A percentile compares a stretch with the other conserved stretches of the same genome.
Conservation (phyloP, 2,329 filamentous ascomycete genomes). For the Penicillium glabrum region DNA sequence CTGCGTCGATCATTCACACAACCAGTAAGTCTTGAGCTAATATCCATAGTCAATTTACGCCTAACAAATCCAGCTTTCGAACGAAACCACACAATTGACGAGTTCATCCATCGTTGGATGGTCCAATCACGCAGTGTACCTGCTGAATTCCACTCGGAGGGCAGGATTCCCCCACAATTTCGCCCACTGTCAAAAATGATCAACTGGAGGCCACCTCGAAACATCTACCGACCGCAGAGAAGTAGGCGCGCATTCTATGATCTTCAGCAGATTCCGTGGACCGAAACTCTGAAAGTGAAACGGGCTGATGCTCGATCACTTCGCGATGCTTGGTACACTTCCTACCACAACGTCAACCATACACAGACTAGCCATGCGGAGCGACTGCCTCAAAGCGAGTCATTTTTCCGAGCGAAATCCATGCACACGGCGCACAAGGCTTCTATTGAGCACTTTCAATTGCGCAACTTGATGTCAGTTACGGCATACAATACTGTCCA, state of each 20-base stretch:
- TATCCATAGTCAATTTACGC: not conserved
- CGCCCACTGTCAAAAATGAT: constrained; percentile 34
- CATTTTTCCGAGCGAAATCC: constrained; percentile 49
- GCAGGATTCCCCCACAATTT: constrained; percentile 18
- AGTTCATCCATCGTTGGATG: constrained; percentile 44
- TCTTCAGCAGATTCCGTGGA: constrained; percentile 46
- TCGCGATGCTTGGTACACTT: constrained; percentile 43
- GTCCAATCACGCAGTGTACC: constrained; percentile 18
- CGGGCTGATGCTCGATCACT: constrained; percentile 38
- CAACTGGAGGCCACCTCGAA: constrained; percentile 35
- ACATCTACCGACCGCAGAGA: constrained; percentile 31
- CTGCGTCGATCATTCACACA: constrained; percentile 28
- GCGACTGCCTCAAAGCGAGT: constrained; percentile 41
- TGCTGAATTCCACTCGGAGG: not conserved
- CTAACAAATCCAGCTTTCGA: constrained; percentile 34
- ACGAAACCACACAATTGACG: constrained; percentile 42
- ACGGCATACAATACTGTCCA: constrained; percentile 56
- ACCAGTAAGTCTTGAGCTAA: constrained; percentile 25
- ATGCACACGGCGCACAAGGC: constrained; percentile 52
- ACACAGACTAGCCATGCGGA: constrained; percentile 23
- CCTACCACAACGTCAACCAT: constrained; percentile 41
- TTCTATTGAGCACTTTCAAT: constrained; percentile 58
- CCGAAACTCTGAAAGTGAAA: constrained; percentile 34
- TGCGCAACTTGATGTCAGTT: constrained; percentile 58
- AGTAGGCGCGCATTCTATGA: constrained; percentile 34